phyloP scores from a whole-genome alignment of 805 yeast species.

The Cyberlindnera veronae region DNA sequence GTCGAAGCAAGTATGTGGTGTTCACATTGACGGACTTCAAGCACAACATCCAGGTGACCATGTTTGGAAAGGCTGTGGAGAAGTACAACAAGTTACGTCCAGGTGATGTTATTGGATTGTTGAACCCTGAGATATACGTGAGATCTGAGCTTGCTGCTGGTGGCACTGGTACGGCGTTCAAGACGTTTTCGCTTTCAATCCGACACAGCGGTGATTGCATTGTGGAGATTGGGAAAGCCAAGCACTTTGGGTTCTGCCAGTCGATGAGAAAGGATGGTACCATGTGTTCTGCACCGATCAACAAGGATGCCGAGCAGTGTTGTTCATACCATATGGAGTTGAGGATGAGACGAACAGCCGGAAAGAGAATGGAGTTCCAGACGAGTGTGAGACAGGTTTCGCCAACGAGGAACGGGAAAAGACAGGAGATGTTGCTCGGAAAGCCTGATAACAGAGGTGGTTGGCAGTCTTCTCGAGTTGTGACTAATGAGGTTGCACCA shows the following conservation, averaged over 20 bases:
- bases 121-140: slow-evolving; percentile 65
- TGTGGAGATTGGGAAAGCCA: slow-evolving; percentile 69
- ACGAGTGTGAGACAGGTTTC: slow-evolving; percentile 55
- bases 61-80: slow-evolving; percentile 66
- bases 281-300: slow-evolving; percentile 59
- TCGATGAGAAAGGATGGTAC: slow-evolving; percentile 41
- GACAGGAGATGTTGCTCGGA: slow-evolving; percentile 41
- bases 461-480: slow-evolving; percentile 22
- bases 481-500: slow-evolving; percentile 27
- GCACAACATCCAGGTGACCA: slow-evolving; percentile 52
- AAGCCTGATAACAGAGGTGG: slow-evolving; percentile 30
- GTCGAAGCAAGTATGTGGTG: slow-evolving; percentile 50
- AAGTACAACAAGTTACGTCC: slow-evolving; percentile 68
- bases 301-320: slow-evolving; percentile 46
- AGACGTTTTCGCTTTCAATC: slow-evolving; percentile 53
- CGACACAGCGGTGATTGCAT: slow-evolving; percentile 49
- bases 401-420: slow-evolving; percentile 42
- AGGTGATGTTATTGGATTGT: slow-evolving; percentile 70
- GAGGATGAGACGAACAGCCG: slow-evolving; percentile 46
- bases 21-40: slow-evolving; percentile 67
- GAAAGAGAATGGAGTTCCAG: slow-evolving; percentile 76
- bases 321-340: slow-evolving; percentile 74
- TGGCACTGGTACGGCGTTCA: slow-evolving; percentile 2
- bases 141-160: slow-evolving; percentile 20
- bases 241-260: slow-evolving; percentile 64